A percentile compares a stretch with the other conserved stretches of the same genome.
Conservation (phyloP, 2,329 filamentous ascomycete species). For the Aaosphaeria arxii region DNA sequence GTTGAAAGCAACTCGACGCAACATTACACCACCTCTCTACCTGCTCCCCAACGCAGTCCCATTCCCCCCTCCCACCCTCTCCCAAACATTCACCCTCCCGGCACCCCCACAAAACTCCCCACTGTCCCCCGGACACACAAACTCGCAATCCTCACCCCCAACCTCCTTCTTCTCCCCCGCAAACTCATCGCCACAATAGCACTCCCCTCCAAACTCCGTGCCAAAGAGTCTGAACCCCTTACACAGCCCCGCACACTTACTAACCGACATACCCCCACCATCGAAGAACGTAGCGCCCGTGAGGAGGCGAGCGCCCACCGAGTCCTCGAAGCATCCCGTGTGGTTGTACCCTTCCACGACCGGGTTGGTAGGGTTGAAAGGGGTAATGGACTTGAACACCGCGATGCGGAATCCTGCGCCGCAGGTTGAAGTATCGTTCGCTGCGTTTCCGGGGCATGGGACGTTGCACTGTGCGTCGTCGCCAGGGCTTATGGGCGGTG, state of each 20-base stretch:
- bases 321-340: constrained; percentile 20
- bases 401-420: constrained; percentile 15
- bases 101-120: constrained; percentile 16
- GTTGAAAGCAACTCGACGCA: no score
- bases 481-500: neutral
- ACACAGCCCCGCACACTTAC: constrained; percentile 7
- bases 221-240: constrained; percentile 6
- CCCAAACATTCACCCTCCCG: constrained; percentile 10
- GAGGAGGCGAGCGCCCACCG: constrained; percentile 13
- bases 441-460: constrained; percentile 12
- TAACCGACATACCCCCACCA: constrained; percentile 5
- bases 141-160: constrained; percentile 13
- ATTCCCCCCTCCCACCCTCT: neutral
- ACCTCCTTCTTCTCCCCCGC: constrained; percentile 6
- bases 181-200: constrained; percentile 11
- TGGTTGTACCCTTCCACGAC: constrained; percentile 13
- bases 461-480: constrained; percentile 15
- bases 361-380: constrained; percentile 10
- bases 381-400: constrained; percentile 13
- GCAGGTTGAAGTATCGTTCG: constrained; percentile 6
- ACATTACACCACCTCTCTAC: no score
- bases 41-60: no score
- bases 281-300: neutral
- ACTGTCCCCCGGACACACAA: constrained; percentile 12
- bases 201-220: constrained; percentile 14